Evolutionary conservation across 345 rosid genomes (phyloP).

Genomic region (Brassica rapa): DNA sequence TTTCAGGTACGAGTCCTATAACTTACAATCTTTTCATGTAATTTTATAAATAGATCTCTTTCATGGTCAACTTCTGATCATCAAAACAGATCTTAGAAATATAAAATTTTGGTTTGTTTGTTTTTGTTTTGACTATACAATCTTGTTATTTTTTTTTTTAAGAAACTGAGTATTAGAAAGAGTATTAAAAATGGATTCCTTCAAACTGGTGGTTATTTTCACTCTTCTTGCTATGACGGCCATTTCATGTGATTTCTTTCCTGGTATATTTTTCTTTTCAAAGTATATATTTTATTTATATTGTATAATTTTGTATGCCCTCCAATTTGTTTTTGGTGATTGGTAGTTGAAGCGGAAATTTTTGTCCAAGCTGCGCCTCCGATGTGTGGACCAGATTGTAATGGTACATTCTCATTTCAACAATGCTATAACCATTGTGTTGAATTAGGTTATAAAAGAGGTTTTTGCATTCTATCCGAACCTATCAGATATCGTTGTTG

Average conservation of each 20-base stretch:
- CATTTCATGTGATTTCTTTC: background rate
- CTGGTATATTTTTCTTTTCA: conserved; percentile 1
- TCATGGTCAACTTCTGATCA: background rate
- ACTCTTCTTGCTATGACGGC: background rate
- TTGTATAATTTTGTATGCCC: background rate
- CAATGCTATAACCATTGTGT: background rate
- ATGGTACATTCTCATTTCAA: background rate
- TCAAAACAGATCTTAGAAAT: background rate
- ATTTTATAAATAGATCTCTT: background rate
- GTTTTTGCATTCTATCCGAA: background rate
- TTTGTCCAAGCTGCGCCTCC: background rate
- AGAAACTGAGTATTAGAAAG: background rate
- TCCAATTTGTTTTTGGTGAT: background rate
- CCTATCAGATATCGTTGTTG: background rate
- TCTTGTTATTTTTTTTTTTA: conserved; percentile 2
- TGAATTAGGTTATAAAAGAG: background rate
- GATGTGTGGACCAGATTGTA: background rate
- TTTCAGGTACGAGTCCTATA: background rate
- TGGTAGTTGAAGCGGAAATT: background rate
- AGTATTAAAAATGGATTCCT: conserved; percentile 10
- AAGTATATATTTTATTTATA: background rate
- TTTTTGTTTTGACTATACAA: background rate
- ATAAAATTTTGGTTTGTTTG: background rate
- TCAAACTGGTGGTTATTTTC: background rate
- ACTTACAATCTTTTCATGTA: background rate